Base-by-base conservation (phyloP, 768 basidiomycete species). In the Pisolithus sp. region DNA sequence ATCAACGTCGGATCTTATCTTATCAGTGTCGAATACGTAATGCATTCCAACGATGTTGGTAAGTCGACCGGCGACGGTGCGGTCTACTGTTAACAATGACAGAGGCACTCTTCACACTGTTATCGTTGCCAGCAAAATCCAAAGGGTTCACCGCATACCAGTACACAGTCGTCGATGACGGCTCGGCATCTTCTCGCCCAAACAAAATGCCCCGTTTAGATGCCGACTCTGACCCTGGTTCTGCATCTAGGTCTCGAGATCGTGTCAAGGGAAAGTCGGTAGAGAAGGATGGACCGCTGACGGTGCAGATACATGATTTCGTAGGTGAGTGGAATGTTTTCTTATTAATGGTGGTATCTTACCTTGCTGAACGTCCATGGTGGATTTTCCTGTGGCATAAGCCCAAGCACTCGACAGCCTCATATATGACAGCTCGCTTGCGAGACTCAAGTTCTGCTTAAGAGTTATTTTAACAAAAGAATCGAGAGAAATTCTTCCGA, bases 161-260 rank as follows among this genome's bases (percentile, higher is more conserved):
- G 34, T 56, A 74, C 4, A 68, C 74, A 6, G 61, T 71, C 40
- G 49, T 68, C 45, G 71, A 73, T 50, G 72, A 75, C 52, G 75
- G 74, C 68, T 76, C 73, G 62, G 77, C 72, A 64, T 79, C n/a
- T 10, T 47, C 79, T 68, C 80, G 77, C 71, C 78, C 79, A 57
- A 78, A 76, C 68, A 89, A 89, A 74, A 79, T 79, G 52, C 76
- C 83, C 55, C 82, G 85, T 56, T 71, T 85, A 68, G 77, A 77
- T 56, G 70, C 71, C 59, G 82, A 85, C 73, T 80, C 78, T 68
- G 85, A 87, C 71, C 76, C 82, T 59, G 78, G 77, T 57, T 80
- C 82, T 65, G 79, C 82, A 59, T 81, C 75, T 67, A 80, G 86
- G 63, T 74, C 73, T 59, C 71, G 57, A 62, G 66, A 61, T 56